Percentiles rank a stretch among this genome's conserved stretches.
Evolutionary conservation across 495 filamentous ascomycete genomes (phyloP).

Genomic region (Aspergillus conjunctus): DNA sequence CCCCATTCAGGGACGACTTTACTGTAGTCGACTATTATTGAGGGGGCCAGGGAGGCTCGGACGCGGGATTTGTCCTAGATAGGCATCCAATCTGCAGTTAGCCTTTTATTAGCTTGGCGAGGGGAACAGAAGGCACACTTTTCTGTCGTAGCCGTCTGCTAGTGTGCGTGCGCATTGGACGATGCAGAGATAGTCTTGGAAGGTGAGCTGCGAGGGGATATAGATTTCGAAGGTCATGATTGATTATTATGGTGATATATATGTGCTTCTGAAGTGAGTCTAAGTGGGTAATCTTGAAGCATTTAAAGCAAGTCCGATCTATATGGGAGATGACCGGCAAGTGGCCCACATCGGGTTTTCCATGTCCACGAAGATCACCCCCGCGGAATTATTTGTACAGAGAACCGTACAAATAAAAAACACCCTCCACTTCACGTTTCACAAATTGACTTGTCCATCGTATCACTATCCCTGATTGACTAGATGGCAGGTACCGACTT

Average conservation of each 20-base stretch:
- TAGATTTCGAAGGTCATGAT: conserved; percentile 27
- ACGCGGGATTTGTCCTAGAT: conserved; percentile 22
- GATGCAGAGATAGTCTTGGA: conserved; percentile 32
- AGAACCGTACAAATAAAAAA: not conserved
- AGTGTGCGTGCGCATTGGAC: conserved; percentile 27
- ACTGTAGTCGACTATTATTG: conserved; percentile 28
- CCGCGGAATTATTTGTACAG: not conserved
- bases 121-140: conserved; percentile 10
- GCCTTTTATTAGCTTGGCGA: not conserved
- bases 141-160: conserved; percentile 34
- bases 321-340: not conserved
- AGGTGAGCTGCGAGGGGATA: conserved; percentile 27
- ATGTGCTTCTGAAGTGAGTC: not conserved
- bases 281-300: not conserved
- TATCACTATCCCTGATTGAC: not conserved
- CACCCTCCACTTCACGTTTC: not conserved
- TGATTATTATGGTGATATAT: not conserved
- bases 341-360: not conserved
- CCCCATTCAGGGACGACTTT: conserved; percentile 27
- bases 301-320: not conserved
- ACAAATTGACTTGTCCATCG: not conserved
- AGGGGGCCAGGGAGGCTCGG: conserved; percentile 23
- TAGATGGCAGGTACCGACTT: not conserved
- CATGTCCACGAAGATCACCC: not conserved
- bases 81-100: not conserved